Evolutionary conservation across 2,329 filamentous ascomycete genomes (phyloP).

Genomic region (Aspergillus costaricaensis): DNA sequence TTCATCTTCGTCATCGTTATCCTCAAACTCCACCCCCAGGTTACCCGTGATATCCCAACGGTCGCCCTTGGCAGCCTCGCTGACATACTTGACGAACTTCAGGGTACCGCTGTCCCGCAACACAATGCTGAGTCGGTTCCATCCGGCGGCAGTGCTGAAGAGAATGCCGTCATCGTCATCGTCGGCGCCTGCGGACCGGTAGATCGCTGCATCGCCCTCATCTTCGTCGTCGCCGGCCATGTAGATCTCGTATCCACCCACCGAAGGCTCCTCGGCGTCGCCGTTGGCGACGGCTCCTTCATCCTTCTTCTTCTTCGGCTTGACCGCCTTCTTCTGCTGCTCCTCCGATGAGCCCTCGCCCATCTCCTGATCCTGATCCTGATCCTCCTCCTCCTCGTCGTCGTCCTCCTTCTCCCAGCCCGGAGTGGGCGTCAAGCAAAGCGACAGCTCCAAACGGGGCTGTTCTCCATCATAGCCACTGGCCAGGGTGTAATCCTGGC

Average conservation of each 20-base stretch:
- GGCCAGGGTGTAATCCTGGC: conserved; percentile 89
- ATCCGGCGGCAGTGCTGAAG: conserved; percentile 69
- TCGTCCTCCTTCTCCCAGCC: conserved; percentile 79
- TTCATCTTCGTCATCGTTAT: conserved; percentile 46
- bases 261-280: conserved; percentile 37
- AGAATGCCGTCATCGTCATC: conserved; percentile 76
- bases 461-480: conserved; percentile 73
- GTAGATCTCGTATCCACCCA: conserved; percentile 69
- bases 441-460: conserved; percentile 80
- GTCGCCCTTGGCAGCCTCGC: conserved; percentile 77
- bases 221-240: conserved; percentile 79
- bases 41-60: conserved; percentile 86
- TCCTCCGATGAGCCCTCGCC: conserved; percentile 41
- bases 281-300: conserved; percentile 27
- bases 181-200: conserved; percentile 65
- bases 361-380: conserved; percentile 47
- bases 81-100: conserved; percentile 96
- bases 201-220: conserved; percentile 73
- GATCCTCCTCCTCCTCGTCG: conserved; percentile 51
- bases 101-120: conserved; percentile 82
- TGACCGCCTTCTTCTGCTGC: conserved; percentile 39
- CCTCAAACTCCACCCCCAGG: conserved; percentile 68
- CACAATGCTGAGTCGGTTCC: conserved; percentile 92
- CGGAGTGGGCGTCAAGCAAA: conserved; percentile 79
- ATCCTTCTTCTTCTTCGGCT: conserved; percentile 31